phyloP scores from a whole-genome alignment of 768 basidiomycete genomes.

The Leccinum variicolor region DNA sequence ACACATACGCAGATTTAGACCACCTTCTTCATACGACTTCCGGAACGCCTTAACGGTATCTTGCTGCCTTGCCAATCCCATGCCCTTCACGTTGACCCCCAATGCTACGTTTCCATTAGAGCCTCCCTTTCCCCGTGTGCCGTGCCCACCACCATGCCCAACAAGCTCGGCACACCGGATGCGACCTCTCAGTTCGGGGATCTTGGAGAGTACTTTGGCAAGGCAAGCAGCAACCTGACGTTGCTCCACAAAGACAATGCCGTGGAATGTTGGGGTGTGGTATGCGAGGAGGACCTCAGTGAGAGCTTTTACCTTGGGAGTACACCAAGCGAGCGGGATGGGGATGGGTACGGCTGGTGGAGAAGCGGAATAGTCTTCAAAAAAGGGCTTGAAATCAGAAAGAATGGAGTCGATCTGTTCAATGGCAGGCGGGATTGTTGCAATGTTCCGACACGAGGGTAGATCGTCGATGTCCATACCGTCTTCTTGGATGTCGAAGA shows the following conservation, averaged over 20 bases:
- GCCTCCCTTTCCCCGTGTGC: slow-evolving; percentile 20
- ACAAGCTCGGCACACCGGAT: slow-evolving; percentile 65
- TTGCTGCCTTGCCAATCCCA: slow-evolving; percentile 51
- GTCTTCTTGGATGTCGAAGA: slow-evolving; percentile 16
- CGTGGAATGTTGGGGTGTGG: slow-evolving; percentile 59
- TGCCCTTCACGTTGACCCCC: slow-evolving; percentile 43
- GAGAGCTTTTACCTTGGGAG: slow-evolving; percentile 67
- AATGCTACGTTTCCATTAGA: slow-evolving; percentile 19
- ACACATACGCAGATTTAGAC: slow-evolving; percentile 64
- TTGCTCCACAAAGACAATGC: slow-evolving; percentile 86
- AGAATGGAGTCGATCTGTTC: slow-evolving; percentile 49
- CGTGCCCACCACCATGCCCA: slow-evolving; percentile 55
- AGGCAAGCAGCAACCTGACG: slow-evolving; percentile 75
- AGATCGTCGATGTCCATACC: slow-evolving; percentile 30
- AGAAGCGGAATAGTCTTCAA: slow-evolving; percentile 29
- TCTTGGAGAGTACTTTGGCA: slow-evolving; percentile 56
- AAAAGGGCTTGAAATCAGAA: slow-evolving; percentile 38
- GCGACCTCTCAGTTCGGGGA: slow-evolving; percentile 54
- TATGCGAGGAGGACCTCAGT: slow-evolving; percentile 57
- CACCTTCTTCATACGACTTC: slow-evolving; percentile 57
- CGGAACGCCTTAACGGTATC: slow-evolving; percentile 65
- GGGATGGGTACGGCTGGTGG: slow-evolving; percentile 36
- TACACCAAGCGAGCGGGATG: slow-evolving; percentile 60
- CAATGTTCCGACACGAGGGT: slow-evolving; percentile 11
- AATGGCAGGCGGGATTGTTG: slow-evolving; percentile 39